A percentile compares a stretch with the other conserved stretches of the same genome.
phyloP scores from a whole-genome alignment of 805 yeast genomes.

The Candida takata region DNA sequence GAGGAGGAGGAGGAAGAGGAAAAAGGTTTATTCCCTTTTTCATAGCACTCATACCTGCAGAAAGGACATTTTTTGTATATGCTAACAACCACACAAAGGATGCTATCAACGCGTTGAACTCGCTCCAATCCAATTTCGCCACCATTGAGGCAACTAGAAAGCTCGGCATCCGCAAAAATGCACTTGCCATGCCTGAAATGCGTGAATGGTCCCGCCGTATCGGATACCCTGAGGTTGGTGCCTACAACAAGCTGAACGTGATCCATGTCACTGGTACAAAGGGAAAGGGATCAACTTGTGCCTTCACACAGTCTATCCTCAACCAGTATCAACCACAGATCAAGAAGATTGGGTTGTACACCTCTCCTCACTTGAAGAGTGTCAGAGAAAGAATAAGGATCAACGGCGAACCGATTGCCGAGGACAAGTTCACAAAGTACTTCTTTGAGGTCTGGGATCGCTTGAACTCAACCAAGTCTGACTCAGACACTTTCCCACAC shows the following conservation, averaged over 20 bases:
- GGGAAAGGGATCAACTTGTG: conserved; percentile 98
- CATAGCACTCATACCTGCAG: too few species aligned
- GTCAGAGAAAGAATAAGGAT: conserved; percentile 89
- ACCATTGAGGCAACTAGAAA: conserved; percentile 76
- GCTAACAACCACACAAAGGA: conserved; percentile 32
- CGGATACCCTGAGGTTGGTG: conserved; percentile 53
- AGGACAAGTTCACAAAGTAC: conserved; percentile 74
- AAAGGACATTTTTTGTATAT: too few species aligned
- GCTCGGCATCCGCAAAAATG: conserved; percentile 55
- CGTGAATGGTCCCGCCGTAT: conserved; percentile 67
- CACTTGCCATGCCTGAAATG: conserved; percentile 79
- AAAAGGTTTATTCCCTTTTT: too few species aligned
- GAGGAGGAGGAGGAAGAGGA: too few species aligned
- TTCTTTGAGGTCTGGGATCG: conserved; percentile 94
- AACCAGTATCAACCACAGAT: conserved; percentile 45
- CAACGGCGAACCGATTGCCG: conserved; percentile 78
- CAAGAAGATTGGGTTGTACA: conserved; percentile 79
- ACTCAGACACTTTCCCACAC: conserved; percentile 55
- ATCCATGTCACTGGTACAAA: conserved; percentile 96
- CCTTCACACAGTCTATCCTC: conserved; percentile 80
- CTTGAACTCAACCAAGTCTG: conserved; percentile 52
- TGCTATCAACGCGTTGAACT: conserved; percentile 79
- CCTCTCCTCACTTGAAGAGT: conserved; percentile 91
- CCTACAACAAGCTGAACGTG: conserved; percentile 67
- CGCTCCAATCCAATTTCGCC: conserved; percentile 86